Conservation (phyloP, 78 protist genomes). For the Anaeramoeba flamelloides region DNA sequence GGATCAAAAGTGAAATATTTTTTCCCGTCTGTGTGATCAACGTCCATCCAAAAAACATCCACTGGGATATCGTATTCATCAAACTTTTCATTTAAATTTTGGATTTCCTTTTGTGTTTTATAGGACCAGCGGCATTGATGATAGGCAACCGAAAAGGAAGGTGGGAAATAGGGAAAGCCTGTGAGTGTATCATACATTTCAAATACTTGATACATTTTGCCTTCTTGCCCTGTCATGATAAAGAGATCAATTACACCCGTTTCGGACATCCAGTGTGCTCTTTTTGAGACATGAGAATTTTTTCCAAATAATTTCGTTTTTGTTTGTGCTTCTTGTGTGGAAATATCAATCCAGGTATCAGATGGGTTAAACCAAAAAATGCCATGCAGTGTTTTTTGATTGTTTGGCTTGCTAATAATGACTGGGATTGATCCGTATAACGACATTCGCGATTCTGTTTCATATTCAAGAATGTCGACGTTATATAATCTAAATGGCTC, state of each 20-base stretch:
- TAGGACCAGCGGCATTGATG: conserved; percentile 99
- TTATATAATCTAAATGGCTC: conserved; percentile 85
- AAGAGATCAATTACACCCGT: conserved; percentile 70
- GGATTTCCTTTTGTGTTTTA: conserved; percentile 43
- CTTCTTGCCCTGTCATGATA: conserved; percentile 70
- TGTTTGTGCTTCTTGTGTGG: too few species aligned
- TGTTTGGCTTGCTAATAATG: too few species aligned
- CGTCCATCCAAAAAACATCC: conserved; percentile 96
- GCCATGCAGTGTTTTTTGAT: too few species aligned
- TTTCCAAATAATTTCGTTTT: too few species aligned
- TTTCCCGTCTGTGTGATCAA: conserved; percentile 95
- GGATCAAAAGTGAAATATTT: conserved; percentile 91
- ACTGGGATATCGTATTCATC: conserved; percentile 71
- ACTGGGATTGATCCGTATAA: conserved; percentile 86
- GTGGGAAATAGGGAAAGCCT: conserved; percentile 78
- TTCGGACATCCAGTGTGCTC: conserved; percentile 72
- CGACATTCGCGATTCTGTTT: conserved; percentile 62
- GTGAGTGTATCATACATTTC: too few species aligned
- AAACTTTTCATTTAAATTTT: too few species aligned
- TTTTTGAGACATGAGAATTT: too few species aligned
- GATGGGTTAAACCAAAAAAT: conserved; percentile 78
- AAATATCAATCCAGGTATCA: conserved; percentile 73
- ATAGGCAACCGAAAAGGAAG: conserved; percentile 69
- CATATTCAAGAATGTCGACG: conserved; percentile 80
- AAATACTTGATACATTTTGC: too few species aligned